phyloP scores from a whole-genome alignment of 306 rosid species.

The Citrullus colocynthis region DNA sequence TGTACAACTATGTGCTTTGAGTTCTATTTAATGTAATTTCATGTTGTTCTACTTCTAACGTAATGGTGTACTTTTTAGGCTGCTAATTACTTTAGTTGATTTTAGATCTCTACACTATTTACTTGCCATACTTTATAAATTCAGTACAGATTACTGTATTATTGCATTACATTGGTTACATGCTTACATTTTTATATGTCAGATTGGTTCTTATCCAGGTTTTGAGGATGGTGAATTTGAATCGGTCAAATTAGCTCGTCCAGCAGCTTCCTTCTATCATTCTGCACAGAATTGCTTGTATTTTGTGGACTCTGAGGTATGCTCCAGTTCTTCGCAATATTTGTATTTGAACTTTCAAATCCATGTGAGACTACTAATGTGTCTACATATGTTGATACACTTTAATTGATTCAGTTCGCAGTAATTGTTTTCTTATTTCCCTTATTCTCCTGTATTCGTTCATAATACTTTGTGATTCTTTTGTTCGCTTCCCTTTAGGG shows the following conservation, averaged over 20 bases:
- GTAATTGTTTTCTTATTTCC: too few species aligned
- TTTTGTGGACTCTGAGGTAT: conserved; percentile 90
- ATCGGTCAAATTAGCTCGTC: conserved; percentile 70
- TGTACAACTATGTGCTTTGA: not conserved
- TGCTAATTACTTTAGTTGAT: not conserved
- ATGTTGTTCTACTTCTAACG: not conserved
- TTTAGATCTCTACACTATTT: not conserved
- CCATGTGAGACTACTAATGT: not conserved
- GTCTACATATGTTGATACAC: not conserved
- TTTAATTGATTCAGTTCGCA: too few species aligned
- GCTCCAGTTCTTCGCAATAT: not conserved
- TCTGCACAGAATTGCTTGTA: conserved; percentile 60
- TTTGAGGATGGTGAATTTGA: conserved; percentile 89
- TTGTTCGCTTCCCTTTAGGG: too few species aligned
- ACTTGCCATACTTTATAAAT: not conserved
- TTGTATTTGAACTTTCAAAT: not conserved
- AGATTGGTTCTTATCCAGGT: conserved; percentile 91
- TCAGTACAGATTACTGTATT: not conserved
- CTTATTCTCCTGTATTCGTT: too few species aligned
- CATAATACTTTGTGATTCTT: too few species aligned
- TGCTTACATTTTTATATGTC: conserved; percentile 18
- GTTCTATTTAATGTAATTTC: not conserved
- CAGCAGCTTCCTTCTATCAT: conserved; percentile 72
- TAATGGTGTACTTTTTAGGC: not conserved
- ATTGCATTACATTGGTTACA: not conserved